Evolutionary conservation across 768 basidiomycete genomes (phyloP), one percentile per base, ranked within the genome.

Genomic region (Pleurotus pulmonarius): DNA sequence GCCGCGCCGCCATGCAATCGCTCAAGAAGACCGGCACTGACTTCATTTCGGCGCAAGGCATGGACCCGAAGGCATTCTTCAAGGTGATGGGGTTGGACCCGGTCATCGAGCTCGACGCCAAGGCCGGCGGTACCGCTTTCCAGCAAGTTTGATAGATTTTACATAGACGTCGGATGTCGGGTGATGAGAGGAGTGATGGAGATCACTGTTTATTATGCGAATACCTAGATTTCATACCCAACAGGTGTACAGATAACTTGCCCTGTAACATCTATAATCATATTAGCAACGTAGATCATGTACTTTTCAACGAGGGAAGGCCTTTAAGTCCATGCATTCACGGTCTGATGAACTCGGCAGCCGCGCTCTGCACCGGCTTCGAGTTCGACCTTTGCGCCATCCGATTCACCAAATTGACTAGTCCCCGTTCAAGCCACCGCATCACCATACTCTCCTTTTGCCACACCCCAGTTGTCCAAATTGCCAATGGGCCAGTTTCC

Each of bases 21-120:
- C 70, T 90, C 44, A 88, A 86, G 73, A 87, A 87, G 73, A 89
- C 87, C 2, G 88, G 88, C 6, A 90, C 88, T 4, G 88, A 90
- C 65, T 88, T 85, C 65, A 56, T 67, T 16, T 71, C 75, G 16
- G 75, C 77, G 12, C 72, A 75, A 60, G 84, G 88, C 18, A 88
- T 90, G 88, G 86, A 88, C 61, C 88, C 88, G 6, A 86, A 85
- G 64, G 76, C 80, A 44, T 90, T 90, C 77, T 90, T 90, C 67
- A 80, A 86, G 64, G 83, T 88, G 52, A 86, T 89, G 86, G 86
- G 85, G 56, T 72, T 88, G 4, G 69, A 76, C 38, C 79, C 83
- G 11, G 71, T 86, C 8, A 67, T 83, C 22, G 70, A 75, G 37
- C 73, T 87, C 13, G 86, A 87, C 49, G 72, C 78, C 1, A 69